Conservation (phyloP, 164 flowering plant species). For the Tetracentron sinense region DNA sequence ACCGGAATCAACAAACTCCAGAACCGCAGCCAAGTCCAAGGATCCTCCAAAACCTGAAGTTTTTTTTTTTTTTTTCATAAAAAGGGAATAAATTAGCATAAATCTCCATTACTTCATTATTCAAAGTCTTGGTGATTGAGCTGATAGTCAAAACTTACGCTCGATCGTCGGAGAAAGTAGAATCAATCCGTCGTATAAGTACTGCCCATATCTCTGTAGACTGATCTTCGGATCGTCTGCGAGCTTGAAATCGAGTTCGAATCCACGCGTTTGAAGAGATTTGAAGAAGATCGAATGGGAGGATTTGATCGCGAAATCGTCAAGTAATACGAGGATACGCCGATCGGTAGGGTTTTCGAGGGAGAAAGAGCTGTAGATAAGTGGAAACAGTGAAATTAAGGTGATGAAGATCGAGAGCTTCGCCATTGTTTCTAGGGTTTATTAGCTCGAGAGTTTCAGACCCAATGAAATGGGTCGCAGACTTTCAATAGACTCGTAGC, state of each 20-base stretch:
- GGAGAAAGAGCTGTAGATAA: slow-evolving; percentile 50
- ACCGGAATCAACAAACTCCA: slow-evolving; percentile 91
- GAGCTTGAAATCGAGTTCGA: slow-evolving; percentile 81
- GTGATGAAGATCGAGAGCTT: slow-evolving; percentile 21
- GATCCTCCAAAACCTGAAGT: slow-evolving; percentile 90
- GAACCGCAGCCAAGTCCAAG: slow-evolving; percentile 49
- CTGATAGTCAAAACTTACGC: slow-evolving; percentile 49
- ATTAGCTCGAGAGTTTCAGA: no score
- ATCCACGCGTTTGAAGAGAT: slow-evolving; percentile 70
- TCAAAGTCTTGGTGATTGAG: no score
- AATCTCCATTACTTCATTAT: no score
- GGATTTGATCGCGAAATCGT: slow-evolving; percentile 71
- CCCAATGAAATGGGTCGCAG: no score
- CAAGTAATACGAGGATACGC: slow-evolving; percentile 64
- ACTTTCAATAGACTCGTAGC: no score
- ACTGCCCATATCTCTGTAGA: slow-evolving; percentile 81
- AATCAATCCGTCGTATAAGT: slow-evolving; percentile 72
- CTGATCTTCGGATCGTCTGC: slow-evolving; percentile 75
- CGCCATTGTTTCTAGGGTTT: slow-evolving; percentile 26
- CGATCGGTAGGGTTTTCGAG: slow-evolving; percentile 61
- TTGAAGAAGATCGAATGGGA: slow-evolving; percentile 87
- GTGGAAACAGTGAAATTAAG: slow-evolving; percentile 32
- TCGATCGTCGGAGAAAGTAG: slow-evolving; percentile 67
- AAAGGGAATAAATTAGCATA: no score
- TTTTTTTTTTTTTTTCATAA: no score